Evolutionary conservation across 306 rosid genomes (phyloP), one percentile per base, ranked within the genome.

Genomic region (Cucurbita pepo): DNA sequence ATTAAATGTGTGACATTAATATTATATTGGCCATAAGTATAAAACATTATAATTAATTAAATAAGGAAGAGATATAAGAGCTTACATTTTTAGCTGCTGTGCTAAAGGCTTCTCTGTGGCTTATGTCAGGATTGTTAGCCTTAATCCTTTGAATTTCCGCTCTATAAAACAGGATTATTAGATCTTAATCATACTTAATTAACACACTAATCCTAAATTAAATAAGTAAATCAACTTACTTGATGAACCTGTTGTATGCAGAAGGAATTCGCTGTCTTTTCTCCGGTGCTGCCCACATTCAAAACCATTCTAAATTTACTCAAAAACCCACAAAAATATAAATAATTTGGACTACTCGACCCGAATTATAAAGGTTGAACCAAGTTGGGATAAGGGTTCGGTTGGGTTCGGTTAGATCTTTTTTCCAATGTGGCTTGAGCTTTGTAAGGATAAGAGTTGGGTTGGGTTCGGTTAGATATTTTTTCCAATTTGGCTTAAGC

Each of bases 91-190:
- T 94, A 5, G 97, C 97, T 12, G 99, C 97, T 0, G 97, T 84
- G 82, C 99, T 94, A 76, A 94, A 94, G 79, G 99, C 99, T 78
- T 91, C 97, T 73, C 96, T 91, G 77, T 94, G 99, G 79, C 95
- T 94, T 53, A 94, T 91, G 73, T 89, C 97, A 66, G 97, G 99
- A 78, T 94, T 89, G 73, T 87, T 54, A 37, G 96, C 97, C 84
- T 94, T 94, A 74, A 94, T 94, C 91, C 99, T 94, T 84, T 94
- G 99, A 66, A 94, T 94, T 88, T 94, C 99, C 83, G 89, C 99
- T 85, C 99, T 94, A 77, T 61, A 81, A 30, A 7, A 44, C 47
- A 30, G 14, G 7, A 25, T 48, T 10, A 47, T 43, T 14, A 64
- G 34, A 44, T 19, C 48, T 38, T 4, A 7, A 62, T 34, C 40